A percentile compares a stretch with the other conserved stretches of the same genome.
Conservation (phyloP, 306 rosid species). For the Neltuma alba region DNA sequence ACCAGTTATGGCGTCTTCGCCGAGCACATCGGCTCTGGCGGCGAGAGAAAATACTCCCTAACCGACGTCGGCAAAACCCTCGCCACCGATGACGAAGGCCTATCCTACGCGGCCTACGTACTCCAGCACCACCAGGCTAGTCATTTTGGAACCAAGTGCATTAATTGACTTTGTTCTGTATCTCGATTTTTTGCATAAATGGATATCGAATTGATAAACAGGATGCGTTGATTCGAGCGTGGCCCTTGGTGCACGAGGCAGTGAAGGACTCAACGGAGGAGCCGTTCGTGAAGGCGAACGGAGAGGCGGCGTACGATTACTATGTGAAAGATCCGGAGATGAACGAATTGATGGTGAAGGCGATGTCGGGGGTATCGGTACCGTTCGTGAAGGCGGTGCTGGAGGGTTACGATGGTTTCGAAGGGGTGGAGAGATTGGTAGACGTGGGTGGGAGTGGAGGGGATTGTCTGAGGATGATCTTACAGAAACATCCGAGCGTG, state of each 20-base stretch:
- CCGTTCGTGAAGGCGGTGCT: conserved; percentile 78
- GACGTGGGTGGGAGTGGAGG: conserved; percentile 97
- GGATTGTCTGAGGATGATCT: conserved; percentile 85
- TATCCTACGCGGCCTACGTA: conserved; percentile 69
- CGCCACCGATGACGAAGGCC: conserved; percentile 60
- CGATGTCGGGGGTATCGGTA: conserved; percentile 88
- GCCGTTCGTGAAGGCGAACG: conserved; percentile 81
- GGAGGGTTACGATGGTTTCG: conserved; percentile 68
- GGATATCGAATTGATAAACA: conserved; percentile 10
- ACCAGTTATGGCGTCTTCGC: conserved; percentile 72
- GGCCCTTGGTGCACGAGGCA: conserved; percentile 89
- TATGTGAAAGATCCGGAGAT: conserved; percentile 73
- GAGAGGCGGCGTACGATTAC: conserved; percentile 68
- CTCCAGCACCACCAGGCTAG: conserved; percentile 89
- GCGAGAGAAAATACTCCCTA: conserved; percentile 65
- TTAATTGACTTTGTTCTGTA: not conserved
- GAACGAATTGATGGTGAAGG: conserved; percentile 80
- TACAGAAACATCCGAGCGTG: conserved; percentile 55
- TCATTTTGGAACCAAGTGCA: not conserved
- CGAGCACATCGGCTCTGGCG: conserved; percentile 44
- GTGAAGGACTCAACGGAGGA: conserved; percentile 69
- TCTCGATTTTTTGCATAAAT: not conserved
- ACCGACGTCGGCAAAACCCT: conserved; percentile 77
- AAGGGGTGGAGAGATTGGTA: conserved; percentile 62
- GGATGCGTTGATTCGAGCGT: conserved; percentile 81